Percentiles rank a stretch among this genome's conserved stretches.
phyloP scores from a whole-genome alignment of 352 stramenopile genomes.

The Phytophthora fragariaefolia region DNA sequence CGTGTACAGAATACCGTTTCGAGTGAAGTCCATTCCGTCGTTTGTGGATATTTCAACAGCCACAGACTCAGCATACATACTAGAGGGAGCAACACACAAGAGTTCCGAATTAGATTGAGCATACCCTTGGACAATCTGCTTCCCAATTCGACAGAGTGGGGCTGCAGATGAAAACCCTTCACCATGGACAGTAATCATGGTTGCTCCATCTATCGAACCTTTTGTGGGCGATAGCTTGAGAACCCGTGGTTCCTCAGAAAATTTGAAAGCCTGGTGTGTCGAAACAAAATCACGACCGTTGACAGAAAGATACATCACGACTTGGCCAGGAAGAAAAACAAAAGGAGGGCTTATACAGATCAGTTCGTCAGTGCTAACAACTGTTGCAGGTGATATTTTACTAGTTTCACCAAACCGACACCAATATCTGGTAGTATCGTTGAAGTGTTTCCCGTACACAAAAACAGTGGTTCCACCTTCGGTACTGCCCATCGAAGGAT shows the following conservation, averaged over 20 bases:
- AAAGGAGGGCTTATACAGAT: slow-evolving; percentile 52
- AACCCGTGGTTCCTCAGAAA: slow-evolving; percentile 49
- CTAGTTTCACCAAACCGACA: slow-evolving; percentile 68
- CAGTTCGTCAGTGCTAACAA: slow-evolving; percentile 35
- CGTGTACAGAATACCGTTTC: slow-evolving; percentile 63
- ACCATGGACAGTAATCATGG: slow-evolving; percentile 58
- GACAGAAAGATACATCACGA: slow-evolving; percentile 61
- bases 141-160: slow-evolving; percentile 65
- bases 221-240: slow-evolving; percentile 48
- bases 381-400: slow-evolving; percentile 35
- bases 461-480: slow-evolving; percentile 63
- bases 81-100: slow-evolving; percentile 50
- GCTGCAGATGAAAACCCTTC: slow-evolving; percentile 38
- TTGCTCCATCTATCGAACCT: slow-evolving; percentile 61
- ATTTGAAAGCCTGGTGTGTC: slow-evolving; percentile 58
- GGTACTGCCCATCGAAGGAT: slow-evolving; percentile 49
- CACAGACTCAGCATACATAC: slow-evolving; percentile 41
- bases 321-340: slow-evolving; percentile 16
- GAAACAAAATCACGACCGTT: slow-evolving; percentile 79
- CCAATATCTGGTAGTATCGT: slow-evolving; percentile 38
- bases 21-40: slow-evolving; percentile 89
- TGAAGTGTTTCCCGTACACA: slow-evolving; percentile 67
- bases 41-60: slow-evolving; percentile 86
- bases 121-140: slow-evolving; percentile 39
- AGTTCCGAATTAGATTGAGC: slow-evolving; percentile 48